Percentiles rank a stretch among this genome's conserved stretches.
phyloP scores from a whole-genome alignment of 140 eudicot species.

The Flaveria floridana region DNA sequence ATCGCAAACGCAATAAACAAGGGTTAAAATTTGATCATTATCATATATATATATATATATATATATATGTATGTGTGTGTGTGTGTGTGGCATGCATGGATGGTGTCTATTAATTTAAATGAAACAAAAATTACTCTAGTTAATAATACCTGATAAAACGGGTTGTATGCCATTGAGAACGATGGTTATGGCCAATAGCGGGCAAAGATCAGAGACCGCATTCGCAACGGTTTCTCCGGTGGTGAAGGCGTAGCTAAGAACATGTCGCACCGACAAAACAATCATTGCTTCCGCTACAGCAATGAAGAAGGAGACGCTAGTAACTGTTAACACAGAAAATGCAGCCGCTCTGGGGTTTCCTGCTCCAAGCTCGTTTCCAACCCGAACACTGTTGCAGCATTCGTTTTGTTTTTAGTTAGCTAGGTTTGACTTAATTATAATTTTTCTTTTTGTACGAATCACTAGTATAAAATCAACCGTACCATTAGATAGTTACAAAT shows the following conservation, averaged over 20 bases:
- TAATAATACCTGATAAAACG: slow-evolving; percentile 59
- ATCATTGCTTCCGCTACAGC: slow-evolving; percentile 45
- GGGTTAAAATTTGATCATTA: too few relatives aligned
- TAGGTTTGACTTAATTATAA: too few relatives aligned
- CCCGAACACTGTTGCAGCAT: slow-evolving; percentile 57
- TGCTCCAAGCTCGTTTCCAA: slow-evolving; percentile 81
- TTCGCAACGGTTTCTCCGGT: slow-evolving; percentile 54
- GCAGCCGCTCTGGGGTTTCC: slow-evolving; percentile 75
- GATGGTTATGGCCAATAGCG: slow-evolving; percentile 56
- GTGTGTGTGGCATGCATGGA: too few relatives aligned
- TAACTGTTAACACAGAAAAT: slow-evolving; percentile 60
- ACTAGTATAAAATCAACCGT: too few relatives aligned
- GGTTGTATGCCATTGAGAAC: slow-evolving; percentile 72
- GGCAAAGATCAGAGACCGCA: slow-evolving; percentile 69
- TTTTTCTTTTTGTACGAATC: too few relatives aligned
- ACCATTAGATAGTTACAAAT: too few relatives aligned
- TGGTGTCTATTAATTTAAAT: too few relatives aligned
- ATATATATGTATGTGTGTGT: too few relatives aligned
- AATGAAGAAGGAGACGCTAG: slow-evolving; percentile 45
- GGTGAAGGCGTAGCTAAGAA: slow-evolving; percentile 60
- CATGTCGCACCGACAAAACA: slow-evolving; percentile 46
- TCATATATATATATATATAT: too few relatives aligned
- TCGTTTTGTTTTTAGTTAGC: too few relatives aligned
- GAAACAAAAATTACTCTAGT: too few relatives aligned
- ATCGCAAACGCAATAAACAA: too few relatives aligned